Evolutionary conservation across 768 basidiomycete genomes (phyloP), one percentile per base, ranked within the genome.

Genomic region (Lentinula raphanica): DNA sequence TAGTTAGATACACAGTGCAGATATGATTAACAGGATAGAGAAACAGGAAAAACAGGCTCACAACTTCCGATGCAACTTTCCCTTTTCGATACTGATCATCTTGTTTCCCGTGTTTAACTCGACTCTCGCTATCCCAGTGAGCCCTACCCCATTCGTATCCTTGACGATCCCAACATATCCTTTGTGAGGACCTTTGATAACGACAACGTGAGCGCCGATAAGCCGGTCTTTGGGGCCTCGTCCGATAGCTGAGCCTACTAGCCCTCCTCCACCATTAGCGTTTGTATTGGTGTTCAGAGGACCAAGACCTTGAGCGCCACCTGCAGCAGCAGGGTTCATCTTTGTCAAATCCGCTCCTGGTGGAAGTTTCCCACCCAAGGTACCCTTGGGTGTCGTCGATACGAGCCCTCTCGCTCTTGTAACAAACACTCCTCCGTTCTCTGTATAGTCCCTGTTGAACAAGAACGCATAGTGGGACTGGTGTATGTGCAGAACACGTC

Each of bases 371-470:
- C 32, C 12, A 11, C 38, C 25, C 64, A 87, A 88, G 49, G 87
- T 69, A 39, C 89, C 86, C 65, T 94, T 94, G 1, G 95, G 94
- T 0, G 94, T 92, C 21, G 93, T 74, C 11, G 94, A 95, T 1
- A 82, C 84, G 44, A 98, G 77, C 1, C 87, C 84, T 40, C 91
- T 86, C 13, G 92, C 85, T 36, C 94, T 87, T 0, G 93, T 90
- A 51, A 99, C 93, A 67, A 95, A 99, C 27, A 98, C 87, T 58
- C 97, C 97, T 21, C 92, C 88, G 65, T 98, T 94, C 71, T 98
- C 94, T 19, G 79, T 66, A 54, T 92, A 79, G 51, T 98, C 94
- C 13, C 95, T 88, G 66, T 95, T 96, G 74, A 95, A 89, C 46
- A 98, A 73, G 79, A 98, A 99, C 3, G 92, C 94, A 65, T 86